These are phyloP conservation scores for Diaporthe sp. DNA, from an alignment of 2,329 filamentous ascomycete genomes.

Conservation along the genomic window DNA sequence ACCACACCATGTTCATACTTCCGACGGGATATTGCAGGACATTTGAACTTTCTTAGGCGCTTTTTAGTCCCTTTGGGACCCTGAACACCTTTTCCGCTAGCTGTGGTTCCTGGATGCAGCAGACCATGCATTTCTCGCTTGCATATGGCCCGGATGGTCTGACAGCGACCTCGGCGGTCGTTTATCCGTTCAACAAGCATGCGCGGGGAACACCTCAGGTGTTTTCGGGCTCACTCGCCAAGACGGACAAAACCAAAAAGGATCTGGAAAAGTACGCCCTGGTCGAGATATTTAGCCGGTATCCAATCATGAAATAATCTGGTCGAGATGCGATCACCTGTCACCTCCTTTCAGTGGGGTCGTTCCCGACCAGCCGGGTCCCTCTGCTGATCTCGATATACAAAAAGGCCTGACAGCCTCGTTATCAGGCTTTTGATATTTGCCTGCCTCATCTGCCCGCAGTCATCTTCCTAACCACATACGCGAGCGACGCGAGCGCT, in stretches of 20 bases:
- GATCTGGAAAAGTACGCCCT: slow-evolving; percentile 1
- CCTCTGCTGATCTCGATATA: not conserved
- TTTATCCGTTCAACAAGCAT: not conserved
- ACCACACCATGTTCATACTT: not conserved
- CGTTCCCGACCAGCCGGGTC: not conserved
- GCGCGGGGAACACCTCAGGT: slow-evolving; percentile 20
- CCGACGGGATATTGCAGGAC: not conserved
- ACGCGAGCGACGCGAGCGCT: not conserved
- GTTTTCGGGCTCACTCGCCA: not conserved
- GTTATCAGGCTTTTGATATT: not conserved
- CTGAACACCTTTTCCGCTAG: not conserved
- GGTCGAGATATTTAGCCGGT: not conserved
- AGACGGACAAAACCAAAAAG: slow-evolving; percentile 7
- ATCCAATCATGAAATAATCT: slow-evolving; percentile 16
- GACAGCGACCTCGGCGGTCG: not conserved
- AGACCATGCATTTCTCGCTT: slow-evolving; percentile 7
- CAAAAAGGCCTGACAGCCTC: not conserved
- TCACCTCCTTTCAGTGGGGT: not conserved
- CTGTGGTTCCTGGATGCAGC: not conserved
- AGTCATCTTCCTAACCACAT: not conserved
- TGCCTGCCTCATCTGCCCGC: not conserved
- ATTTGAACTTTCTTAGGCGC: not conserved
- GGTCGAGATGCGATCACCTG: not conserved
- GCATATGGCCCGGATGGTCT: not conserved
- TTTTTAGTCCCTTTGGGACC: not conserved